Evolutionary conservation across 768 basidiomycete genomes (phyloP), one percentile per base, ranked within the genome.

Genomic region (Mycena galopus): DNA sequence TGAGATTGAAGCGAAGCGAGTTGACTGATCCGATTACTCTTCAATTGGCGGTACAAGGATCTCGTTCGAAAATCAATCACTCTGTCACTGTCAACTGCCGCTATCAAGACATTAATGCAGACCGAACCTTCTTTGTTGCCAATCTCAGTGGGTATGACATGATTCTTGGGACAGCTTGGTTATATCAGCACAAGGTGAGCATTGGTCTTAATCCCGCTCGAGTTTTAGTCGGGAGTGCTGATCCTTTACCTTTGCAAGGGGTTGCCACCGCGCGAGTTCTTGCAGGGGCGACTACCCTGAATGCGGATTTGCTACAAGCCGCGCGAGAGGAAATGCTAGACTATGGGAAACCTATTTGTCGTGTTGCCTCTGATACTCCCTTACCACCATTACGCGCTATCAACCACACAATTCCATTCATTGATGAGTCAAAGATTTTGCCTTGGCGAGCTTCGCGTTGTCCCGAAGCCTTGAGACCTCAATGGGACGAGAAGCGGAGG

Each of bases 41-140:
- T 0, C 79, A 83, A 29, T 57, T 85, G 0, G 82, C 82, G 0
- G 80, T 80, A 0, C 75, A 77, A 8, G 84, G 84, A 0, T 84
- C 82, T 0, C 65, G 73, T 0, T 76, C 79, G 0, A n/a, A n/a
- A n/a, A n/a, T n/a, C n/a, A n/a, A n/a, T n/a, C n/a, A n/a, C n/a
- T n/a, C n/a, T n/a, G n/a, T n/a, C n/a, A n/a, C n/a, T n/a, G n/a
- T n/a, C n/a, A n/a, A n/a, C n/a, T n/a, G n/a, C n/a, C n/a, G n/a
- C n/a, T n/a, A n/a, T n/a, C n/a, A n/a, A n/a, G n/a, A n/a, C n/a
- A n/a, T n/a, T n/a, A n/a, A n/a, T n/a, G 79, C 56, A 0, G 55
- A 69, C 0, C 63, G 76, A 0, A 42, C 65, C 1, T 81, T 83
- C 33, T 73, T 82, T 32, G 67, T 83, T 1, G 73, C 74, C 0